Evolutionary conservation across 768 basidiomycete genomes (phyloP), one percentile per base, ranked within the genome.

Genomic region (Tylopilus intermedius): DNA sequence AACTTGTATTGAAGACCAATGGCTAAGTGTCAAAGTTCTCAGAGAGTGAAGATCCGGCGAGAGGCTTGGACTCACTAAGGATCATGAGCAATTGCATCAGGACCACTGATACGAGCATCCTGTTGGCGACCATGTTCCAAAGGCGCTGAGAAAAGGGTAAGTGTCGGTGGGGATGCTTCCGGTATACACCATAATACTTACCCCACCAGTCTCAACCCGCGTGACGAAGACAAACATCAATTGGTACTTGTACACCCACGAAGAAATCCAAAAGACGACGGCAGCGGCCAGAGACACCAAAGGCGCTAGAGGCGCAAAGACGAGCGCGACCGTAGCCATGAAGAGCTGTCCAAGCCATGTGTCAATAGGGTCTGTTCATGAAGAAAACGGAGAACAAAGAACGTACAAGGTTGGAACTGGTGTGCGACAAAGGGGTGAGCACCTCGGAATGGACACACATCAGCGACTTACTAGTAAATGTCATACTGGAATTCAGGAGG

Each of bases 241-340:
- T 74, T 94, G 89, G 64, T 98, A 98, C 72, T 98, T 99, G 77
- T 94, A 92, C 21, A 91, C 88, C 77, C 83, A 83, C 5, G 86
- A 88, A 56, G 82, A 82, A 62, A 87, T 73, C 90, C 93, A 97
- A 68, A 94, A 89, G 21, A 96, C 91, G 30, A 87, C 66, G 3
- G 86, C 85, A 11, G 84, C 91, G 15, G 88, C 90, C 26, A 94
- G 76, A 8, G 79, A 80, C 14, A 99, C 94, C 29, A 98, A 72
- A 1, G 96, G 96, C 0, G 95, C 94, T 6, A 99, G 74, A 13
- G 95, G 95, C 0, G 95, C 93, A 63, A 98, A 98, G 15, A 96
- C 86, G 45, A 99, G 71, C 0, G 85, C 94, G 44, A 99, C 91
- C n/a, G 90, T 80, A n/a, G 75, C 88, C 85, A 93, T 90, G 72